A percentile compares a stretch with the other conserved stretches of the same genome.
Conservation (phyloP, 768 basidiomycete species). For the Termitomyces sp. region DNA sequence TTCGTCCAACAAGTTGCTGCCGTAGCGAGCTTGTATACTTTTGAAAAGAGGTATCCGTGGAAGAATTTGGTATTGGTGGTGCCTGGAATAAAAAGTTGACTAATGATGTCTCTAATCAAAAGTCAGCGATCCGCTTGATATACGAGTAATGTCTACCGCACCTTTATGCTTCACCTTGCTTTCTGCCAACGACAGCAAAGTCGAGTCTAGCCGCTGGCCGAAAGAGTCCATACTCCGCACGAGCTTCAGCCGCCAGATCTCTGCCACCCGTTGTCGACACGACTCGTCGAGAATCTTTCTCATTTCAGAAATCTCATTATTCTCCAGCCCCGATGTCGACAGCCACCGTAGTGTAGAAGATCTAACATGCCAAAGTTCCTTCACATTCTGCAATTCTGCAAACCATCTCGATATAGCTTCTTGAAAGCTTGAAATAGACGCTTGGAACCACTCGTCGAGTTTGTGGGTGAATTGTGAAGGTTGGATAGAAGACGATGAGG, state of each 20-base stretch:
- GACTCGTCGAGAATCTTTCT: conserved; percentile 45
- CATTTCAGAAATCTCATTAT: conserved; percentile 41
- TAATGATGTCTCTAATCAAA: conserved; percentile 43
- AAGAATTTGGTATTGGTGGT: conserved; percentile 41
- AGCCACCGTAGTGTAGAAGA: conserved; percentile 45
- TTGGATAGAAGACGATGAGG: conserved; percentile 49
- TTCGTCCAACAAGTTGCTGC: conserved; percentile 62
- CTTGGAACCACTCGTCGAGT: conserved; percentile 60
- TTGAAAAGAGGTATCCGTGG: conserved; percentile 46
- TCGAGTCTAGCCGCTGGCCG: conserved; percentile 32
- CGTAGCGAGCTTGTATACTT: conserved; percentile 58
- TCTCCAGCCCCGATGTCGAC: conserved; percentile 36
- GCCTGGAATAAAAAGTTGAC: conserved; percentile 53
- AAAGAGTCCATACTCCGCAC: conserved; percentile 41
- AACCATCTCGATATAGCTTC: conserved; percentile 53
- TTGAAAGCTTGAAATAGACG: conserved; percentile 41
- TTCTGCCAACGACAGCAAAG: conserved; percentile 28
- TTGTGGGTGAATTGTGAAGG: conserved; percentile 38
- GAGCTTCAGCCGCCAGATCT: conserved; percentile 55
- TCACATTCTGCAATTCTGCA: conserved; percentile 47
- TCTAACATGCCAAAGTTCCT: conserved; percentile 71
- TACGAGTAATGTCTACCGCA: background rate
- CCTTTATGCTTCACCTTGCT: conserved; percentile 23
- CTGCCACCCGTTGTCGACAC: conserved; percentile 46
- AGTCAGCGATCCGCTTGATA: background rate